These are phyloP conservation scores for Ceratocystis cubensis DNA, from an alignment of 2,329 filamentous ascomycete species.

Conservation along the genomic window DNA sequence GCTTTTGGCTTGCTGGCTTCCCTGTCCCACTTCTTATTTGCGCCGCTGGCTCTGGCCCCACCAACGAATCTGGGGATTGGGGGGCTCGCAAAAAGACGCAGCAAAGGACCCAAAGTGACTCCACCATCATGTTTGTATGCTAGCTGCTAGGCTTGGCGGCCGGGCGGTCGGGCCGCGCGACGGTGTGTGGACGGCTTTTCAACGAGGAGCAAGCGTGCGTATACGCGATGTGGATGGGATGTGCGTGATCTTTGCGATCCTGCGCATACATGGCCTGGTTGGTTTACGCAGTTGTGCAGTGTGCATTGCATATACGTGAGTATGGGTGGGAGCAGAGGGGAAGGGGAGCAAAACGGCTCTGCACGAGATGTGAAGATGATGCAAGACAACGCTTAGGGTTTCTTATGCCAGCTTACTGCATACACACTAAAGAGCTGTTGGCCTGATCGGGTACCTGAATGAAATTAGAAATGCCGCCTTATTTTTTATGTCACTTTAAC, in stretches of 20 bases:
- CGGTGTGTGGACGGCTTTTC: background rate
- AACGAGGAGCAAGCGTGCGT: background rate
- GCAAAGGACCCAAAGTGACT: constrained; percentile 7
- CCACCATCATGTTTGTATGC: background rate
- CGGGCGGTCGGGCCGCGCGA: background rate
- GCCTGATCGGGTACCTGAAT: background rate
- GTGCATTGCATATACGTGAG: constrained; percentile 4
- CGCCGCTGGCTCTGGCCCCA: background rate
- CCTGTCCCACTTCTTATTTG: background rate
- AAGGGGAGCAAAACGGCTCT: background rate
- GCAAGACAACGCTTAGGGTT: background rate
- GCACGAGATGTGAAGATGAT: background rate
- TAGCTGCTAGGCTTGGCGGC: constrained; percentile 1
- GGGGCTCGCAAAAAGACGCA: constrained; percentile 4
- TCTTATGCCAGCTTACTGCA: background rate
- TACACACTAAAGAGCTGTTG: background rate
- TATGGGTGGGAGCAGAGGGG: background rate
- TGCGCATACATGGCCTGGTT: background rate
- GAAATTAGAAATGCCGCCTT: background rate
- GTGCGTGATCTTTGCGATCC: background rate
- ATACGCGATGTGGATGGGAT: background rate
- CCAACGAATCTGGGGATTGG: background rate
- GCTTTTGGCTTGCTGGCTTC: too few relatives aligned
- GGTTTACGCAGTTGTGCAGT: background rate
- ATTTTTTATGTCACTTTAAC: background rate